Evolutionary conservation across 352 stramenopile species (phyloP), one percentile per base, ranked within the genome.

Genomic region (Phytophthora pseudosyringae): DNA sequence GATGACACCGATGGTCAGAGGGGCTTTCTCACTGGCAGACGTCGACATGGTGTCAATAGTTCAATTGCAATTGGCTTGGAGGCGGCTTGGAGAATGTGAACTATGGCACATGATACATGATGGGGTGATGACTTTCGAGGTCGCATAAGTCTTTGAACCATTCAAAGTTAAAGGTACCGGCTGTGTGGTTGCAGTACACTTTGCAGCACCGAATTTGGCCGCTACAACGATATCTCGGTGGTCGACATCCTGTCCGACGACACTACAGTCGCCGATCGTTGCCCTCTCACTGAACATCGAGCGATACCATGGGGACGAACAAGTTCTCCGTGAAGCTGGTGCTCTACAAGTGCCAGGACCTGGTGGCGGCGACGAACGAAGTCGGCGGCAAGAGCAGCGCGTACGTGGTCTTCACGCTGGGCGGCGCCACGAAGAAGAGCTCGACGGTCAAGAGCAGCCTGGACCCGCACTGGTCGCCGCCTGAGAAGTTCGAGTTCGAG

Each of bases 401-500:
- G 55, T 91, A 89, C 57, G 85, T 91, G 25, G 74, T 87, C 1
- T 86, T 93, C 52, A 73, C 69, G 10, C 54, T 90, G n/a, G 80
- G 75, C 31, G 57, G 75, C 29, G 39, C 51, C 16, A 79, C 61
- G 5, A 75, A 80, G 50, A 90, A 86, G 68, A 94, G 85, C 67
- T 89, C 81, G 51, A 73, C 69, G 38, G 75, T 91, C 56, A 71
- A 69, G 35, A 90, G 79, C 63, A 78, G 76, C 15, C 58, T 94
- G 15, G 86, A 91, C 40, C 85, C 85, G 46, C 71, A 81, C 60
- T 94, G 85, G 85, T 72, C 69, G 5, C 81, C 81, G 52, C 67
- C 81, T 7, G 85, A 94, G 59, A 80, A 80, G 54, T 94, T 94
- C 48, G 75, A 91, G 57, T 91, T 94, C 54, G 55, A 80, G 41